Conservation (phyloP, 2,329 filamentous ascomycete species). For the Aurifilum marmelostoma region DNA sequence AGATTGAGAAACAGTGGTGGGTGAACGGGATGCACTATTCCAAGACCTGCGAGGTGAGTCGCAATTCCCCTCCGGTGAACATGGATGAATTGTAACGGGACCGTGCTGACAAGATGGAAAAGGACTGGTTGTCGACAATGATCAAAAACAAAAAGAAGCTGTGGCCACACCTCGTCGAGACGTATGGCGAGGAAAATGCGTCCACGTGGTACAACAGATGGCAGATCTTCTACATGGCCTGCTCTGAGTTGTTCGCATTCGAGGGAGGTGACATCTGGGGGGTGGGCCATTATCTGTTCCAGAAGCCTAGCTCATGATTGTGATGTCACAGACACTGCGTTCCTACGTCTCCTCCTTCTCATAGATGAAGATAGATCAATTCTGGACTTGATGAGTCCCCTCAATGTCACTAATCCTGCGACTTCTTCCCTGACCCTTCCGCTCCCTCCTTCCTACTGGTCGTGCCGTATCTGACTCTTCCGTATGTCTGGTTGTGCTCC, state of each 20-base stretch:
- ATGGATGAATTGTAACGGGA: neutral
- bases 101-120: slow-evolving; percentile 6
- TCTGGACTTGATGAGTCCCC: neutral
- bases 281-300: slow-evolving; percentile 68
- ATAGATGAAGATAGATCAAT: slow-evolving; percentile 8
- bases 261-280: slow-evolving; percentile 70
- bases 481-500: slow-evolving; percentile 1
- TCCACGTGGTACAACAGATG: slow-evolving; percentile 69
- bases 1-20: slow-evolving; percentile 69
- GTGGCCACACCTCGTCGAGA: slow-evolving; percentile 66
- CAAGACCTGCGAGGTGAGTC: slow-evolving; percentile 66
- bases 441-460: neutral
- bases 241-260: slow-evolving; percentile 69
- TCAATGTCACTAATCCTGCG: neutral
- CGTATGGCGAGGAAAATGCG: slow-evolving; percentile 64
- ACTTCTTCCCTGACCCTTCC: neutral
- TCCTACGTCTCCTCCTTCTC: neutral
- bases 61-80: no score
- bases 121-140: slow-evolving; percentile 68
- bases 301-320: slow-evolving; percentile 49
- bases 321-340: neutral
- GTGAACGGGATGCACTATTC: slow-evolving; percentile 70
- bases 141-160: slow-evolving; percentile 59
- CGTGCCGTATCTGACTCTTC: slow-evolving; percentile 7
- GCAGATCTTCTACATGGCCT: slow-evolving; percentile 75